Evolutionary conservation across 345 rosid genomes (phyloP).

Genomic region (Trapa bicornis): DNA sequence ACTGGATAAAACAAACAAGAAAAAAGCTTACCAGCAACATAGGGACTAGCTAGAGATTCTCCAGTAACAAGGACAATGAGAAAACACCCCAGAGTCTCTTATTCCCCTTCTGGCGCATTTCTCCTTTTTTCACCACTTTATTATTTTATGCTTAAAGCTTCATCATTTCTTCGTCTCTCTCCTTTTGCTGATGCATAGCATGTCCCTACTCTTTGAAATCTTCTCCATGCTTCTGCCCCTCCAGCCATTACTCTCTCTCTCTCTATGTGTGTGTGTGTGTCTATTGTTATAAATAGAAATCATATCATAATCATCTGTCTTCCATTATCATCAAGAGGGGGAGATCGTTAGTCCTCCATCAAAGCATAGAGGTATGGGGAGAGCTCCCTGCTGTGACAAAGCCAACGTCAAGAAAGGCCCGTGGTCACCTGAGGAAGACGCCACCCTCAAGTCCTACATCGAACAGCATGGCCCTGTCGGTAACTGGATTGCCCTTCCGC

Average conservation of each 20-base stretch:
- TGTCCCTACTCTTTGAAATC: constrained; percentile 8
- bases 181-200: no score
- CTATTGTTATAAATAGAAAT: neutral
- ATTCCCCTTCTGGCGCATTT: neutral
- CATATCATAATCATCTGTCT: neutral
- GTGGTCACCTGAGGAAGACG: constrained; percentile 90
- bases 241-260: constrained; percentile 14
- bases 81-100: constrained; percentile 2
- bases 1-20: no score
- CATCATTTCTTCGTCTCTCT: neutral
- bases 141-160: constrained; percentile 9
- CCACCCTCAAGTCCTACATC: constrained; percentile 23
- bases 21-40: neutral
- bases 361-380: constrained; percentile 38
- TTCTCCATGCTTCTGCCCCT: constrained; percentile 7
- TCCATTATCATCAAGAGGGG: neutral
- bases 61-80: neutral
- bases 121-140: neutral
- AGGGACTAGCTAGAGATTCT: neutral
- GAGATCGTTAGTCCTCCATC: neutral
- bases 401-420: constrained; percentile 85
- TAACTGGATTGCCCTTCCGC: constrained; percentile 56
- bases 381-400: constrained; percentile 91
- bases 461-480: constrained; percentile 36
- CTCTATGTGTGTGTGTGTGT: neutral